Evolutionary conservation across 495 filamentous ascomycete species (phyloP).

Genomic region (Aspergillus ellipticus): DNA sequence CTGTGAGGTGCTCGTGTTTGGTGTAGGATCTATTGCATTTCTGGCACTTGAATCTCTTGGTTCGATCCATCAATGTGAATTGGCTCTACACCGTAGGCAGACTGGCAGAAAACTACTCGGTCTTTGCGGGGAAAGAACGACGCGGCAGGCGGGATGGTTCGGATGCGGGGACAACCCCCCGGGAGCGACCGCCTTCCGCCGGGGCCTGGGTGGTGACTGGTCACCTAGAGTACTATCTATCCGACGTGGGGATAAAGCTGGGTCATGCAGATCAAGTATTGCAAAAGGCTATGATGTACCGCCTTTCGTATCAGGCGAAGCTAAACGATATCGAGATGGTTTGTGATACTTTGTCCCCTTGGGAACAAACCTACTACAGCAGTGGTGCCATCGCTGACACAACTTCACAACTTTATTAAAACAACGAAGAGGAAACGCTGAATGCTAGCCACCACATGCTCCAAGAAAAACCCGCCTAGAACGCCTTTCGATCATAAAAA

Average conservation of each 20-base stretch:
- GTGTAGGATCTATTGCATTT: slow-evolving; percentile 10
- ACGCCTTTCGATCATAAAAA: slow-evolving; percentile 2
- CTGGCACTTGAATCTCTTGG: not conserved
- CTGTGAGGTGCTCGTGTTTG: slow-evolving; percentile 19
- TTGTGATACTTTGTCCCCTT: not conserved
- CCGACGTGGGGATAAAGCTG: too few species aligned
- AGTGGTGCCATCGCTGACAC: not conserved
- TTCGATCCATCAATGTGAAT: not conserved
- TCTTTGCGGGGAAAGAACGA: not conserved
- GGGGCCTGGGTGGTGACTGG: too few species aligned
- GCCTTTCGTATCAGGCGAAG: too few species aligned
- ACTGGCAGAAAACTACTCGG: not conserved
- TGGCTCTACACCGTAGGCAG: not conserved
- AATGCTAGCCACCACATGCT: slow-evolving; percentile 3
- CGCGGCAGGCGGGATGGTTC: not conserved
- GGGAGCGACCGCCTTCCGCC: not conserved
- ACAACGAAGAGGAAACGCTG: not conserved
- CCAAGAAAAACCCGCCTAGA: slow-evolving; percentile 5
- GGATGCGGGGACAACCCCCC: not conserved
- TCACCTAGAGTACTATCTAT: too few species aligned
- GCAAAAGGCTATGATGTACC: too few species aligned
- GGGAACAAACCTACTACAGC: not conserved
- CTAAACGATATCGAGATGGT: too few species aligned
- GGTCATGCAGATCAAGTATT: too few species aligned
- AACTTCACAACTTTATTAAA: not conserved